Base-by-base conservation (phyloP, 1,284 basidiomycete genomes). In the Apiotrichum domesticum region DNA sequence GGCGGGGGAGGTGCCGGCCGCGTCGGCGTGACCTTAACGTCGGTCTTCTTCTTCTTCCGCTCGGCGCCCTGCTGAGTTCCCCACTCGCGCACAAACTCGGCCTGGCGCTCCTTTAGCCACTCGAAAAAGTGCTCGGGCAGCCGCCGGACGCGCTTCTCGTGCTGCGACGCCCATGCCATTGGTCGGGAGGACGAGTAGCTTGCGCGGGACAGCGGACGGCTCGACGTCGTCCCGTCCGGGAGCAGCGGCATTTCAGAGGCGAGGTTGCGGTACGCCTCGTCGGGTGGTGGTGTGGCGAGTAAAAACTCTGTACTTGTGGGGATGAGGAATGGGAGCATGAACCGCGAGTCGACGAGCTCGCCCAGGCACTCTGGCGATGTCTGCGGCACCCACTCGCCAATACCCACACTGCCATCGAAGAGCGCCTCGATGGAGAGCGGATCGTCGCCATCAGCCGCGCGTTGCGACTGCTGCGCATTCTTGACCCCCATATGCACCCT, bases 241-340 rank as follows among this genome's bases (percentile, higher is more conserved):
- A 68, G 47, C 48, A 65, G 67, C 2, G 69, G 64, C 45, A 55
- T 59, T 21, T 58, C 58, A n/a, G 58, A 65, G 34, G 56, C 37
- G 6, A 72, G 52, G 47, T 67, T 71, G 15, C 53, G 47, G 56
- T 65, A 76, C 4, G 73, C 71, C 7, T 70, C 69, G 33, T 71
- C 71, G 3, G 54, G 56, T 0, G 69, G 68, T 0, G 74, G 71
- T 3, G 70, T 68, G n/a, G 90, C 91, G 15, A 87, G 83, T 11
- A 97, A 80, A 69, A 87, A 81, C 33, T 83, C 82, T 35, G 87
- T 85, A 65, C 90, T 84, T 3, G 84, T 84, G 3, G 93, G 93
- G 47, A 96, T 83, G 14, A 86, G 80, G 51, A 97, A 81, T 0
- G 90, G 91, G 11, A 98, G 82, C 91, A 97, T 97, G 72, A 89